A percentile compares a stretch with the other conserved stretches of the same genome.
phyloP scores from a whole-genome alignment of 768 basidiomycete species.

The Mycena olivaceomarginata region DNA sequence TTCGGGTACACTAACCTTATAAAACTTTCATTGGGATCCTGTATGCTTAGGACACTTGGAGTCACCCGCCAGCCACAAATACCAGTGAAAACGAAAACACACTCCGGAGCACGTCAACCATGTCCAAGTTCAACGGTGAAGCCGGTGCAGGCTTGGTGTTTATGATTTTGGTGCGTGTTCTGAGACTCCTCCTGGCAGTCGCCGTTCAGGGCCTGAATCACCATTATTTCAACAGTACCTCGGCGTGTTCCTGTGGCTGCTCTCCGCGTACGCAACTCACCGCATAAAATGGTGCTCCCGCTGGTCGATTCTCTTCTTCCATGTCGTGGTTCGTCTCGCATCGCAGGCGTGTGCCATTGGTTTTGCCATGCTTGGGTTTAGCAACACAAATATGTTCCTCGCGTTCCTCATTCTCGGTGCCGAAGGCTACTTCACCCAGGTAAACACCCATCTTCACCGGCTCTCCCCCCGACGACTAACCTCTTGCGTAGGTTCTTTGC shows the following conservation, averaged over 20 bases:
- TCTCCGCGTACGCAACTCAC: conserved; percentile 15
- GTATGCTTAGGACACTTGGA: too few species aligned
- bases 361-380: conserved; percentile 21
- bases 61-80: background rate
- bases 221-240: conserved; percentile 4
- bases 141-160: conserved; percentile 25
- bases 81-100: too few species aligned
- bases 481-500: conserved; percentile 16
- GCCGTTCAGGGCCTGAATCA: too few species aligned
- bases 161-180: conserved; percentile 25
- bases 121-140: conserved; percentile 19
- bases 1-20: too few species aligned
- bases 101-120: background rate
- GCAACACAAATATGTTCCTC: conserved; percentile 9
- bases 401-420: conserved; percentile 26
- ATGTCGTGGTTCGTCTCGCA: conserved; percentile 13
- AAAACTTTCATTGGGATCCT: too few species aligned
- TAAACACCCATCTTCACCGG: background rate
- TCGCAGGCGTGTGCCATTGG: conserved; percentile 26
- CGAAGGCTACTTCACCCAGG: conserved; percentile 26
- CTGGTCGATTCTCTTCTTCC: conserved; percentile 24
- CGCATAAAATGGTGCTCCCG: conserved; percentile 26
- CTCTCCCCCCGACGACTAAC: background rate
- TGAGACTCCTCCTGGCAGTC: background rate
- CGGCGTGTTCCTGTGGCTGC: conserved; percentile 16